A percentile compares a stretch with the other conserved stretches of the same genome.
Evolutionary conservation across 2,329 filamentous ascomycete species (phyloP).

Genomic region (Ophiognomonia clavigignenti-juglandacearum): DNA sequence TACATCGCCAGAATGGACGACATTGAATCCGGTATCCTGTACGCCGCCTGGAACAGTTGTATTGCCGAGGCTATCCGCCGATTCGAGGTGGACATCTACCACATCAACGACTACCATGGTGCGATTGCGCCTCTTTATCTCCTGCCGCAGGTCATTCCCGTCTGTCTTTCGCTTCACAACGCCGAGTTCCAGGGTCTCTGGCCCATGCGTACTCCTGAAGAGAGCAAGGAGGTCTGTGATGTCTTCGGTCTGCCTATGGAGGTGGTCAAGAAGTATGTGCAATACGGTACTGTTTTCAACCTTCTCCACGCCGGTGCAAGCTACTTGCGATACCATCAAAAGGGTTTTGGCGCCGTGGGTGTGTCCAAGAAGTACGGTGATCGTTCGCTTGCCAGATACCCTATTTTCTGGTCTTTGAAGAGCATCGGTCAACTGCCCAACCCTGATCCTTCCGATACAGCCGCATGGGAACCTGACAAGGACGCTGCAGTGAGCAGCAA

Average conservation of each 20-base stretch:
- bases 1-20: conserved; percentile 66
- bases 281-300: conserved; percentile 64
- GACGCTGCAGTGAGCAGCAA: conserved; percentile 39
- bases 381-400: conserved; percentile 60
- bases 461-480: conserved; percentile 49
- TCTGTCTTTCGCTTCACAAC: conserved; percentile 61
- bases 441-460: conserved; percentile 59
- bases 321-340: conserved; percentile 58
- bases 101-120: conserved; percentile 34
- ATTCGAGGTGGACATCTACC: conserved; percentile 42
- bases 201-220: conserved; percentile 59
- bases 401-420: conserved; percentile 64
- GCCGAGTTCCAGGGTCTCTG: conserved; percentile 65
- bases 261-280: conserved; percentile 54
- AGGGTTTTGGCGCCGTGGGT: conserved; percentile 60
- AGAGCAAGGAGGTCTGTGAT: conserved; percentile 56
- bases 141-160: conserved; percentile 55
- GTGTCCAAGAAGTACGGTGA: conserved; percentile 65
- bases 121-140: conserved; percentile 56
- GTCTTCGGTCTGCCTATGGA: conserved; percentile 57
- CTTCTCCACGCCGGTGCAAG: conserved; percentile 58
- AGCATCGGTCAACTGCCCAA: conserved; percentile 61
- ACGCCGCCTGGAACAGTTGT: conserved; percentile 66
- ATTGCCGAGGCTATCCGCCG: conserved; percentile 59
- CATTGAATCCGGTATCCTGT: conserved; percentile 61